Percentiles rank a stretch among this genome's conserved stretches.
phyloP scores from a whole-genome alignment of 495 filamentous ascomycete species.

The Lasiosphaeria hispida region DNA sequence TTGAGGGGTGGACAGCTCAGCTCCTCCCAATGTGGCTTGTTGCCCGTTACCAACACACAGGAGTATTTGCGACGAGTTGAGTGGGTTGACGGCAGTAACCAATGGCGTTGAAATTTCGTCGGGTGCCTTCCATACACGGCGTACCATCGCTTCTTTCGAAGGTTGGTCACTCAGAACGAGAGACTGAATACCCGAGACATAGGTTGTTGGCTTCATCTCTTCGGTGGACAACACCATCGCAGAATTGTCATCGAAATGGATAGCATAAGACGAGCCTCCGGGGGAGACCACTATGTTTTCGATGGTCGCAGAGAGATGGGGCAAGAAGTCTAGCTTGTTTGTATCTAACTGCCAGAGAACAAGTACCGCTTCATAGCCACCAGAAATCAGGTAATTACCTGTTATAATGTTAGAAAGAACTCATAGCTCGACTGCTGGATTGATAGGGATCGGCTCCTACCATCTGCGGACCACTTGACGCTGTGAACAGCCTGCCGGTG shows the following conservation, averaged over 20 bases:
- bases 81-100: conserved; percentile 37
- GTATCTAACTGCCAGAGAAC: conserved; percentile 97
- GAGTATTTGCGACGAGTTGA: conserved; percentile 40
- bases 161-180: conserved; percentile 40
- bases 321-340: conserved; percentile 71
- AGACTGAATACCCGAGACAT: conserved; percentile 78
- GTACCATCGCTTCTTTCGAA: conserved; percentile 42
- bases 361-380: conserved; percentile 84
- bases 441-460: conserved; percentile 48
- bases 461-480: conserved; percentile 86
- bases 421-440: neutral
- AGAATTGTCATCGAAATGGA: conserved; percentile 88
- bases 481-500: conserved; percentile 78
- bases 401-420: conserved; percentile 19
- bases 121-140: conserved; percentile 37
- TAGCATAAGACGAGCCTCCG: conserved; percentile 70
- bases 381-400: conserved; percentile 97
- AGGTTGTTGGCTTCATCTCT: conserved; percentile 75
- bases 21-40: conserved; percentile 38
- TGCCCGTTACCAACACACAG: conserved; percentile 49
- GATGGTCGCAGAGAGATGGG: conserved; percentile 81
- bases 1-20: conserved; percentile 42
- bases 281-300: conserved; percentile 81
- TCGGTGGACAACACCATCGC: conserved; percentile 83
- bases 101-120: conserved; percentile 32